Base-by-base conservation (phyloP, 257 asterid genomes). In the Fraxinus quadrangulata region DNA sequence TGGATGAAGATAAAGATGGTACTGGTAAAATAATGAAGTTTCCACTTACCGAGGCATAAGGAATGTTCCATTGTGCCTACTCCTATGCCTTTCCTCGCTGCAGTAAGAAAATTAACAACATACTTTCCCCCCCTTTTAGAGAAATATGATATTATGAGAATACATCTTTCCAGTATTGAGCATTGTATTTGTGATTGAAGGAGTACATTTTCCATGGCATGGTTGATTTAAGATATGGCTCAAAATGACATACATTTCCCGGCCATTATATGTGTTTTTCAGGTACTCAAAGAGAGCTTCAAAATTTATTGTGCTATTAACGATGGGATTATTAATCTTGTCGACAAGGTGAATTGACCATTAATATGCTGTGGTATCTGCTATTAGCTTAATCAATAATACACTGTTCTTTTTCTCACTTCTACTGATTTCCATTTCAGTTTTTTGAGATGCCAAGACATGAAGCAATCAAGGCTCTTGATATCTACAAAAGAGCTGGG, bases 361-460 rank as follows among this genome's bases (percentile, higher is more conserved):
- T 74, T 67, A 56, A 42, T 14, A 77, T 70, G 67, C 26, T 61
- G 30, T 66, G 45, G n/a, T 23, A 6, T 49, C 76, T 75, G 31
- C 69, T 54, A 23, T 75, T 78, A 54, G 28, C 82, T 73, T 59
- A 82, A 69, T 59, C 17, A 23, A 21, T 54, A 54, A n/a, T 11
- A 6, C 33, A 23, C 23, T 68, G 31, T 79, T 21, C n/a, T 23
- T 66, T 24, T 21, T 61, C 54, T 39, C 0, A 73, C 77, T 40
- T 75, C 78, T 78, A 23, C 80, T 82, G 59, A 54, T 76, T 79
- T 76, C 72, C 45, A 14, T 81, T 88, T 83, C 94, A 93, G 99
- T 96, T 96, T 87, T 96, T 96, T 84, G 99, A 96, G 94, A 96
- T 96, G 99, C 96, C 97, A 67, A 91, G 96, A 83, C 99, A 96